phyloP scores from a whole-genome alignment of 2,329 filamentous ascomycete genomes.

The Diplodia corticola region DNA sequence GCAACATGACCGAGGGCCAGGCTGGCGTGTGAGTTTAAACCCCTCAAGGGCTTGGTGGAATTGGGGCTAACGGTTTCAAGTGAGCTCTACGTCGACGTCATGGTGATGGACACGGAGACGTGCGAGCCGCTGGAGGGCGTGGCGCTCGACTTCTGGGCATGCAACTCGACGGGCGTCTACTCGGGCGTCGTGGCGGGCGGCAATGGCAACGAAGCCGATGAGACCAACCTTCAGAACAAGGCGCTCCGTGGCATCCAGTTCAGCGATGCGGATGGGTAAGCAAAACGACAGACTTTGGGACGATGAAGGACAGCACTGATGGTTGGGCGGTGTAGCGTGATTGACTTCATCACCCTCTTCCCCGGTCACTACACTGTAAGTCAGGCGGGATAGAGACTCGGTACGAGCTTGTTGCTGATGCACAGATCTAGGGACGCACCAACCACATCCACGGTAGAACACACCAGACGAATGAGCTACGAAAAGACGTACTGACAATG shows the following conservation, averaged over 20 bases:
- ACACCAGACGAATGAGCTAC: neutral
- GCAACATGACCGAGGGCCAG: conserved; percentile 51
- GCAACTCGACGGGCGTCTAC: conserved; percentile 43
- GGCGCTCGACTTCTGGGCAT: conserved; percentile 56
- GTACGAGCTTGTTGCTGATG: neutral
- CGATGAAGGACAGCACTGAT: neutral
- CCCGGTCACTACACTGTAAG: conserved; percentile 35
- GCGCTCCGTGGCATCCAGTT: conserved; percentile 52
- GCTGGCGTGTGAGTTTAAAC: conserved; percentile 36
- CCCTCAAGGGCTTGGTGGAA: conserved; percentile 32
- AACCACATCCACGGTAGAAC: conserved; percentile 39
- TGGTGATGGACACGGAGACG: conserved; percentile 56
- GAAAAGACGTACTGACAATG: neutral
- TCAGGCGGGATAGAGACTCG: neutral
- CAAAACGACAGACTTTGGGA: neutral
- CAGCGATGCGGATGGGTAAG: conserved; percentile 47
- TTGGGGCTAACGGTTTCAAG: conserved; percentile 33
- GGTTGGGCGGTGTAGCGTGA: neutral
- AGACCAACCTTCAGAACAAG: conserved; percentile 35
- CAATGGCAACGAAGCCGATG: conserved; percentile 44
- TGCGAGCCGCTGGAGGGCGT: conserved; percentile 53
- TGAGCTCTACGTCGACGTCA: conserved; percentile 43
- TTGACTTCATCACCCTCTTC: conserved; percentile 40
- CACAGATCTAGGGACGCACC: conserved; percentile 30
- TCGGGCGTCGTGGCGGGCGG: conserved; percentile 44